Evolutionary conservation across 805 yeast species (phyloP), one percentile per base, ranked within the genome.

Genomic region (Candida piceae): DNA sequence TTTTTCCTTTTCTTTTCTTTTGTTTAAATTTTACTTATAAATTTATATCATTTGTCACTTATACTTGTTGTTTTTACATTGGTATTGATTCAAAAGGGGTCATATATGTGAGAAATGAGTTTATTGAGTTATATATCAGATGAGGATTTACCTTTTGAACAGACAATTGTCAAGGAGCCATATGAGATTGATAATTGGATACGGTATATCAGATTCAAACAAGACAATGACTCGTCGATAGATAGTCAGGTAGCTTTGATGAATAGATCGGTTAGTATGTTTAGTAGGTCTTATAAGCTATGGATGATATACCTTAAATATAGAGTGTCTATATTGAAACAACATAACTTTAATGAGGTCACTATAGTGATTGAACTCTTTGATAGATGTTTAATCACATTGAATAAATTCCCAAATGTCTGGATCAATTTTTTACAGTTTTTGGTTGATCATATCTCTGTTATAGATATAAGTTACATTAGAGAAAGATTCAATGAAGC

Each of bases 381-480:
- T 53, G 73, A 72, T 31, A 50, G 64, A 18, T 64, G 80, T 16
- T 46, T 80, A 39, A 50, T 57, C 16, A 39, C 66, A 24, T 50
- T 76, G 37, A 47, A 53, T 39, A 69, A 66, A 45, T 66, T 68
- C 60, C 77, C 76, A 1, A 46, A 62, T 25, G 36, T 78, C 4
- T 80, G 87, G 86, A 40, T 52, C 5, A 64, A 63, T 39, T 80
- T 74, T 48, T 52, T 78, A 22, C 42, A 50, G 10, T 75, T 73
- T 46, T 45, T 78, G 24, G 33, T 62, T 15, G 39, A 48, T 3
- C 65, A 62, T 27, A 5, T 37, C 7, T 31, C 34, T 25, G 35
- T 52, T 17, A 52, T 46, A 2, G 57, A 67, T 35, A 52, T 72
- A 0, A 57, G 70, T 0, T 40, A 50, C 25, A 65, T 69, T 11